Evolutionary conservation across 2,329 filamentous ascomycete genomes (phyloP).

Genomic region (Alternaria arbusti): DNA sequence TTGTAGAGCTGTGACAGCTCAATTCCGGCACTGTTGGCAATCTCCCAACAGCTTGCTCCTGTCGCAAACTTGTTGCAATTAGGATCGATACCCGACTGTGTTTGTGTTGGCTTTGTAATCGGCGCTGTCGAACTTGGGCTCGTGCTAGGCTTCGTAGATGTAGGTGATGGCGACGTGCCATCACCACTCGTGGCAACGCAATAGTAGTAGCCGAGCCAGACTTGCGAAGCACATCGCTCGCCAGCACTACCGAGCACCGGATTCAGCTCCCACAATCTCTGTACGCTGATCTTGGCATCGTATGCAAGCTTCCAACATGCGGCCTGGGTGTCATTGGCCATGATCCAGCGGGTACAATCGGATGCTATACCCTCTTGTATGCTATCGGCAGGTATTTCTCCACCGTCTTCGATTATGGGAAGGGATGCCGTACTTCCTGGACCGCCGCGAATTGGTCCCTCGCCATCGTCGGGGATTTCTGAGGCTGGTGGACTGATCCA

Average conservation of each 20-base stretch:
- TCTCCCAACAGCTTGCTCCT: not conserved
- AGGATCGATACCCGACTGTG: not conserved
- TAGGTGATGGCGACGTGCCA: not conserved
- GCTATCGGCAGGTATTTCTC: not conserved
- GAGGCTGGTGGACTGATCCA: not conserved
- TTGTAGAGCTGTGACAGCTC: not conserved
- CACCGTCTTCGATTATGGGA: not conserved
- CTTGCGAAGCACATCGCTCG: not conserved
- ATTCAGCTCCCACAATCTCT: not conserved
- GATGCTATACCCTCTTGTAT: not conserved
- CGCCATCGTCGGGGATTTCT: not conserved
- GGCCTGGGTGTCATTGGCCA: not conserved
- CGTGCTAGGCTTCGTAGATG: not conserved
- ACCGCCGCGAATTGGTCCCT: not conserved
- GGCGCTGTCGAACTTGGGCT: not conserved
- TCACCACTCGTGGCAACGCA: not conserved
- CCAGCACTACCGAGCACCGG: not conserved
- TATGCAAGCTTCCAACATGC: slow-evolving; percentile 1
- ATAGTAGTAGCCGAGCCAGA: slow-evolving; percentile 2
- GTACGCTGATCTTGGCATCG: not conserved
- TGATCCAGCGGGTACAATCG: not conserved
- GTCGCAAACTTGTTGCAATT: not conserved
- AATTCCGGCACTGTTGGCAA: not conserved
- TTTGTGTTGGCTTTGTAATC: not conserved
- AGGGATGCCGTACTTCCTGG: not conserved